Evolutionary conservation across 2,329 filamentous ascomycete genomes (phyloP).

Genomic region (Ceratocystiopsis brevicomis): DNA sequence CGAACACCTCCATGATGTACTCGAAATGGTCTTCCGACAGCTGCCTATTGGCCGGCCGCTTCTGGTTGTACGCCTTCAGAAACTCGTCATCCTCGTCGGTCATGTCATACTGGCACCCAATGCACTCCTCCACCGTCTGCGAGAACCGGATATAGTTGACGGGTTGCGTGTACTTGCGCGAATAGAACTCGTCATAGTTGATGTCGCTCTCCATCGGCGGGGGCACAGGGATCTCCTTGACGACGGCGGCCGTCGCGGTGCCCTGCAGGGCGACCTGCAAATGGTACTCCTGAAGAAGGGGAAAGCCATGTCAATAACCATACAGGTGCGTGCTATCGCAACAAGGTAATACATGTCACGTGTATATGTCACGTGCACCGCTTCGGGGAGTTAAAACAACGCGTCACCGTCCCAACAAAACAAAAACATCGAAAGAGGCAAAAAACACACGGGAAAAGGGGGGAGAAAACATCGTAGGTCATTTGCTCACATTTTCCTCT

Average conservation of each 20-base stretch:
- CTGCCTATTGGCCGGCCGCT: conserved; percentile 40
- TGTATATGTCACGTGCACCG: conserved; percentile 25
- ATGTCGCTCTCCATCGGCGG: conserved; percentile 44
- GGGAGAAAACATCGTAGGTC: conserved; percentile 9
- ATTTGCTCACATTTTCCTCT: conserved; percentile 78
- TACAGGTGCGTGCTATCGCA: neutral
- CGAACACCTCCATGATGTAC: conserved; percentile 84
- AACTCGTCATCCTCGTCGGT: conserved; percentile 75
- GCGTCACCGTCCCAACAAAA: no score
- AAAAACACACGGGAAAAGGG: conserved; percentile 4
- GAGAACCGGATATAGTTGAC: conserved; percentile 94
- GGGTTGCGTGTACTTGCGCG: conserved; percentile 60
- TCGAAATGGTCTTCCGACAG: conserved; percentile 88
- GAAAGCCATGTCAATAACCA: conserved; percentile 13
- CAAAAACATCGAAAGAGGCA: no score
- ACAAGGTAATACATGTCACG: conserved; percentile 18
- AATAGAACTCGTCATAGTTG: conserved; percentile 80
- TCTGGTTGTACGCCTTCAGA: conserved; percentile 67
- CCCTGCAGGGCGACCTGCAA: conserved; percentile 59
- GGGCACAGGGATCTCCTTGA: conserved; percentile 46
- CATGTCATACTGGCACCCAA: conserved; percentile 85
- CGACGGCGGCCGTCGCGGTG: conserved; percentile 33
- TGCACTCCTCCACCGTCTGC: conserved; percentile 90
- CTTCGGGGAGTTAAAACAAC: conserved; percentile 1
- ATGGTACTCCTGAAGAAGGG: conserved; percentile 62